Evolutionary conservation across 805 yeast genomes (phyloP), one percentile per base, ranked within the genome.

Genomic region (Starmerella cellae): DNA sequence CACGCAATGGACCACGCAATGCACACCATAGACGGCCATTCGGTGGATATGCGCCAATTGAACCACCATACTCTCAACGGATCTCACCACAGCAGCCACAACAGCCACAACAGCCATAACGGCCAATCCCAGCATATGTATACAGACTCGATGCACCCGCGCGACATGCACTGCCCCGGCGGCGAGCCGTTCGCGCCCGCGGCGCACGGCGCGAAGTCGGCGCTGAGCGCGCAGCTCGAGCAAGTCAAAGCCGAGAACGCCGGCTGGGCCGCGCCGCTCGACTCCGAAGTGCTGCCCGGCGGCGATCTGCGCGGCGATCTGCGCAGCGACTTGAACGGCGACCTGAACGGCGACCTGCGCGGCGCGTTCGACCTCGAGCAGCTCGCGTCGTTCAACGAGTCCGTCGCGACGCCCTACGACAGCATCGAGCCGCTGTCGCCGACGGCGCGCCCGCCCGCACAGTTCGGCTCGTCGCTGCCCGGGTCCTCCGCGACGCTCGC

Each of bases 221-320:
- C 52, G 22, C 34, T 48, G 30, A 38, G 36, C 23, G 52, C 52
- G 4, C 52, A 48, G 33, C 38, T 48, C 8, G 51, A 47, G 13
- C 50, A 48, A 33, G 46, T 43, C 4, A 37, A 40, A 23, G 45
- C 36, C 18, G 42, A 28, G 16, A 8, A 21, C 22, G 20, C 32
- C 28, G 23, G 22, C 21, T 24, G 23, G 32, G 24, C 16, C 23
- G 18, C 19, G 28, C 27, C 32, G 38, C 2, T 22, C 27, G 20
- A 28, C 8, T 20, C 18, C 23, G 36, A 26, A 17, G 30, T 27
- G 11, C 26, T 22, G 29, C 43, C 22, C 27, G 24, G 23, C 26
- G 28, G 16, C 16, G 38, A 34, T 17, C 5, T 33, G 19, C 16
- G 35, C 14, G 22, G 19, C 31, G 4, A 13, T 4, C 16, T 23